Evolutionary conservation across 345 rosid genomes (phyloP).

Genomic region (Luvunga scandens): DNA sequence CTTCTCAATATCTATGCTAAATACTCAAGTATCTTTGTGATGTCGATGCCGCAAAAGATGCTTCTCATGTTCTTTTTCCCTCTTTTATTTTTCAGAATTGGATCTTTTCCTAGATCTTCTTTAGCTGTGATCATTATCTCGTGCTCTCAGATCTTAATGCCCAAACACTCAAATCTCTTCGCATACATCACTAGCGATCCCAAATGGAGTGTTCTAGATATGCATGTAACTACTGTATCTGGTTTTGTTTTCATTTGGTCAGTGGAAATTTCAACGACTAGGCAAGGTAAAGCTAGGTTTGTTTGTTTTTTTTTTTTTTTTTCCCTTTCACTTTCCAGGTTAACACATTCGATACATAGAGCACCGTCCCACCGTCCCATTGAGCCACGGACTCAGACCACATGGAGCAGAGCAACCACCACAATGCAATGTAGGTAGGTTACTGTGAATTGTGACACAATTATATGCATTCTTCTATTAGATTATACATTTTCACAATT

Average conservation of each 20-base stretch:
- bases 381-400: constrained; percentile 61
- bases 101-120: constrained; percentile 38
- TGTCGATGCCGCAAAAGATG: constrained; percentile 14
- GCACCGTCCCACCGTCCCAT: constrained; percentile 54
- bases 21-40: constrained; percentile 34
- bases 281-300: constrained; percentile 15
- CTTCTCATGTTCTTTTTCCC: constrained; percentile 11
- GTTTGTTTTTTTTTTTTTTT: too few relatives aligned
- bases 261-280: constrained; percentile 4
- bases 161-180: constrained; percentile 29
- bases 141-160: constrained; percentile 17
- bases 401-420: constrained; percentile 16
- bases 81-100: constrained; percentile 11
- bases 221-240: constrained; percentile 22
- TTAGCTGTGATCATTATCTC: constrained; percentile 24
- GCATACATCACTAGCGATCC: constrained; percentile 39
- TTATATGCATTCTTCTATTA: constrained; percentile 26
- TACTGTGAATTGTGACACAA: constrained; percentile 37
- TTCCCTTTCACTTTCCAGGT: neutral
- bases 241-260: constrained; percentile 10
- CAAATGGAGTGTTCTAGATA: constrained; percentile 20
- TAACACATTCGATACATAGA: constrained; percentile 39
- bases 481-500: constrained; percentile 25
- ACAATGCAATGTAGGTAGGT: constrained; percentile 43
- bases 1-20: constrained; percentile 48